Conservation (phyloP, 129 eudicot species). For the Ambrosia artemisiifolia region DNA sequence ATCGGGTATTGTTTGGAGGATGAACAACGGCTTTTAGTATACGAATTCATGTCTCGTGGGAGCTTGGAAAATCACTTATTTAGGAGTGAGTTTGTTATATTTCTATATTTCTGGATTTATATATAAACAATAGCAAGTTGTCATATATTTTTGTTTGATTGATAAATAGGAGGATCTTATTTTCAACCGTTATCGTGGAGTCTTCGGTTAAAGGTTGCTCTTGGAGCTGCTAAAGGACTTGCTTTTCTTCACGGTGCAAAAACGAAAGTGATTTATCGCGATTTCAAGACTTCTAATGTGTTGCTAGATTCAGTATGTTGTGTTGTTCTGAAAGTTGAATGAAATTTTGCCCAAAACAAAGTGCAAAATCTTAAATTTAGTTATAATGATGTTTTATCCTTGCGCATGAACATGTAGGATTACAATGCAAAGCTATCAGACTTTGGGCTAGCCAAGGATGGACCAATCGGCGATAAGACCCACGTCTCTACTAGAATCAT, state of each 20-base stretch:
- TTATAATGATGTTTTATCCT: no score
- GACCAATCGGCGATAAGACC: no score
- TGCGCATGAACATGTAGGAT: slow-evolving; percentile 31
- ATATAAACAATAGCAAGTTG: slow-evolving; percentile 1
- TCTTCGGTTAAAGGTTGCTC: slow-evolving; percentile 67
- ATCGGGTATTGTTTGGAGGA: slow-evolving; percentile 86
- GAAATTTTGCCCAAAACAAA: no score
- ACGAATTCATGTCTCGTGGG: slow-evolving; percentile 31
- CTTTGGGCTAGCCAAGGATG: slow-evolving; percentile 20
- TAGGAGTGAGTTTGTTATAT: slow-evolving; percentile 42
- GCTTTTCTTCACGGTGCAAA: slow-evolving; percentile 80
- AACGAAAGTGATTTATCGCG: slow-evolving; percentile 75
- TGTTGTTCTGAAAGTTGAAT: no score
- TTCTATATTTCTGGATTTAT: no score
- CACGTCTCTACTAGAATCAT: no score
- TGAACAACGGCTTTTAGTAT: slow-evolving; percentile 76
- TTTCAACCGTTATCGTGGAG: slow-evolving; percentile 88
- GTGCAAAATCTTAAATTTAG: no score
- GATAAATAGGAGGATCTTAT: slow-evolving; percentile 71
- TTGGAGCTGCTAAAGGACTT: slow-evolving; percentile 38
- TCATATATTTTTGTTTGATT: not conserved
- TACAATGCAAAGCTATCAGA: slow-evolving; percentile 88
- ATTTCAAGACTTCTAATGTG: slow-evolving; percentile 84
- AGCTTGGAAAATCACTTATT: slow-evolving; percentile 88
- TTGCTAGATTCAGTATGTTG: slow-evolving; percentile 59